Percentiles rank a stretch among this genome's conserved stretches.
These are phyloP conservation scores for Akanthomyces uredinophilus DNA, from an alignment of 2,329 filamentous ascomycete species.

Conservation along the genomic window DNA sequence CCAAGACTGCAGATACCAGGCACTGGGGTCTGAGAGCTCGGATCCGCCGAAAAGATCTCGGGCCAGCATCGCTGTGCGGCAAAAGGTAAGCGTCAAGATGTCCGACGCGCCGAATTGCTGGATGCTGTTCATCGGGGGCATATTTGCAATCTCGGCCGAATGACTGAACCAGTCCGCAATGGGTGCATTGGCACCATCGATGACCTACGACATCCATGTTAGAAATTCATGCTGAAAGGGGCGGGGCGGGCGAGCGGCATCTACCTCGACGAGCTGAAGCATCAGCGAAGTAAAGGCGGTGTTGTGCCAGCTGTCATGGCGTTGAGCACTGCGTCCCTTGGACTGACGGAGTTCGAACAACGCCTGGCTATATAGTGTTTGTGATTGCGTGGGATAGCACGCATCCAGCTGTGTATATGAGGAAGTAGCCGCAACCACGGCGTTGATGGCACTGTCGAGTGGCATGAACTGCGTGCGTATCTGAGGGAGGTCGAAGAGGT, in stretches of 20 bases:
- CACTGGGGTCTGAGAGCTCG: background rate
- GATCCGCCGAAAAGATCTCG: background rate
- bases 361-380: background rate
- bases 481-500: background rate
- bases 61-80: background rate
- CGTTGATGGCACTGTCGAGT: background rate
- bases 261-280: background rate
- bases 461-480: background rate
- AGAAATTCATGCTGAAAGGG: too few species aligned
- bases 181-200: background rate
- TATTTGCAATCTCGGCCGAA: background rate
- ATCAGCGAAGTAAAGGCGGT: background rate
- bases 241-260: too few species aligned
- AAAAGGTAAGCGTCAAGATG: background rate
- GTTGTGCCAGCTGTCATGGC: background rate
- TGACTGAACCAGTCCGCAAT: background rate
- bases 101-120: background rate
- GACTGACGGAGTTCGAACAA: background rate
- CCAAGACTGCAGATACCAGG: background rate
- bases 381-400: background rate
- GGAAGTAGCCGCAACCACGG: background rate
- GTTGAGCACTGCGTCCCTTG: background rate
- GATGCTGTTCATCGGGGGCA: background rate
- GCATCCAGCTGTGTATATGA: background rate
- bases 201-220: background rate